Evolutionary conservation across 2,329 filamentous ascomycete species (phyloP).

Genomic region (Pyrenophora teres): DNA sequence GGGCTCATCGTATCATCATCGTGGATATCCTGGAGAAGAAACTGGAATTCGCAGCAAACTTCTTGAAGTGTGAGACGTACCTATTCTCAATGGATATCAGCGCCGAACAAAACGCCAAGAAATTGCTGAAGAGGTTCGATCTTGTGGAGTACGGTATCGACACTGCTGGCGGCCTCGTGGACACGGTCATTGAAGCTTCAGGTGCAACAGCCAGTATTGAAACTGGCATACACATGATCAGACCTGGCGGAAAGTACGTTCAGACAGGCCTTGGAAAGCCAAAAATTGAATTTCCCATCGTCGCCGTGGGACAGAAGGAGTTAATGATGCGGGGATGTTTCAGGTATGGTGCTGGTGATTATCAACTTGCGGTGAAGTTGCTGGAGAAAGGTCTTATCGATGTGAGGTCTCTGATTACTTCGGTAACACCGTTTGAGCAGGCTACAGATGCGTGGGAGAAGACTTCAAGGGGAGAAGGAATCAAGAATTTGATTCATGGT

Average conservation of each 20-base stretch:
- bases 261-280: constrained; percentile 91
- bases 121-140: constrained; percentile 62
- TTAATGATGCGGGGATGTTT: constrained; percentile 55
- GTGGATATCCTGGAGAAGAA: constrained; percentile 88
- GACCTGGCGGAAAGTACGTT: constrained; percentile 94
- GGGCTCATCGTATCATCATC: constrained; percentile 84
- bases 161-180: constrained; percentile 71
- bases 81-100: constrained; percentile 61
- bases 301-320: constrained; percentile 85
- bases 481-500: constrained; percentile 43
- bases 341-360: constrained; percentile 40
- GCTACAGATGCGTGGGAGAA: constrained; percentile 40
- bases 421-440: constrained; percentile 34
- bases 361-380: constrained; percentile 36
- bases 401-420: constrained; percentile 39
- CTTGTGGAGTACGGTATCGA: constrained; percentile 60
- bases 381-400: constrained; percentile 28
- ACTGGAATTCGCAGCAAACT: constrained; percentile 77
- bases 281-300: constrained; percentile 92
- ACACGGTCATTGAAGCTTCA: constrained; percentile 85
- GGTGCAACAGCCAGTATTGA: constrained; percentile 87
- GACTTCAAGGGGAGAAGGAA: constrained; percentile 37
- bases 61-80: constrained; percentile 77
- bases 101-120: constrained; percentile 70
- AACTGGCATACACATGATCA: constrained; percentile 80